These are phyloP conservation scores for Caloboletus inedulis DNA, from an alignment of 1,284 basidiomycete genomes.

Conservation along the genomic window DNA sequence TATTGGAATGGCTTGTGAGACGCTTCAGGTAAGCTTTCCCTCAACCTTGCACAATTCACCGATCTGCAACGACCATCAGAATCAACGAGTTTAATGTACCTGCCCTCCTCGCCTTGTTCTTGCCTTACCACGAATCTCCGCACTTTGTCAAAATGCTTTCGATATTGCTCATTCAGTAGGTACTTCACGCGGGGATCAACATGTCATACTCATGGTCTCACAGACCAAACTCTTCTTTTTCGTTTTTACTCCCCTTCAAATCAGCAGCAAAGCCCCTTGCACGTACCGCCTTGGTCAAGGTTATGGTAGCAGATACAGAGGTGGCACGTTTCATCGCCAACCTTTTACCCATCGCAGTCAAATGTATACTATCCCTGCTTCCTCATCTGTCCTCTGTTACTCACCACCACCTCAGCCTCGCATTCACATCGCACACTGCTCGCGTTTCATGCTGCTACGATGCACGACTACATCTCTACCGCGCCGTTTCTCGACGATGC, in stretches of 20 bases:
- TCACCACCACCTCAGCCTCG: conserved; percentile 19
- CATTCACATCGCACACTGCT: conserved; percentile 70
- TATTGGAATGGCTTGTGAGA: conserved; percentile 95
- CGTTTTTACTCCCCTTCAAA: conserved; percentile 74
- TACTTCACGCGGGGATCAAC: background rate
- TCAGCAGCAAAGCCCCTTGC: conserved; percentile 71
- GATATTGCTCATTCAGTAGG: conserved; percentile 76
- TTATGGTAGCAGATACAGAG: conserved; percentile 72
- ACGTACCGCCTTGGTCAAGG: conserved; percentile 63
- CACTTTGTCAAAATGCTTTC: conserved; percentile 94
- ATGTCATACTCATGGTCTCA: conserved; percentile 6
- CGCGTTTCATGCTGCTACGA: conserved; percentile 79
- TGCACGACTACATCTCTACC: conserved; percentile 77
- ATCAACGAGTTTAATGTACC: conserved; percentile 93
- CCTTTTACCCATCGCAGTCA: conserved; percentile 61
- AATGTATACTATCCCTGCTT: conserved; percentile 34
- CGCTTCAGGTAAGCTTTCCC: conserved; percentile 72
- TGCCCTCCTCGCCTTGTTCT: conserved; percentile 76
- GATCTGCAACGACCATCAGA: conserved; percentile 40
- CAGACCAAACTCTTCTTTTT: conserved; percentile 52
- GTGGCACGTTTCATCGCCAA: conserved; percentile 69
- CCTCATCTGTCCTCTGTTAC: background rate
- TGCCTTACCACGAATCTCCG: conserved; percentile 93
- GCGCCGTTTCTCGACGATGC: conserved; percentile 58
- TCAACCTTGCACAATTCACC: background rate